phyloP scores from a whole-genome alignment of 2,329 filamentous ascomycete species.

The Tolypocladium guangdongense region DNA sequence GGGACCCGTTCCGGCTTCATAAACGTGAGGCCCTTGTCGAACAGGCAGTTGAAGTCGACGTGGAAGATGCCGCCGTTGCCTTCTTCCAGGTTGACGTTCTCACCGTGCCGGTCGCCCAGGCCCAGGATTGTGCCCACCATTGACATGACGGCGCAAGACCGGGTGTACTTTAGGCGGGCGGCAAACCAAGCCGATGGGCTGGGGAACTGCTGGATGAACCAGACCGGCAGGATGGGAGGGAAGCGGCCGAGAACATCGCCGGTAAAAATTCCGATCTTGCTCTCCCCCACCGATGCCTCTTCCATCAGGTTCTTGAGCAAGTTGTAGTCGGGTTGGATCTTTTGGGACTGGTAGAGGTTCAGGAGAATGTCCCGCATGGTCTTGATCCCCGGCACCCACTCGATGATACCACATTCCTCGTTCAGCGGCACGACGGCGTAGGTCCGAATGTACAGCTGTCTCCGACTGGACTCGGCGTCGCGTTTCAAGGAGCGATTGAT shows the following conservation, averaged over 20 bases:
- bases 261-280: conserved; percentile 61
- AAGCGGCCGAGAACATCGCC: conserved; percentile 55
- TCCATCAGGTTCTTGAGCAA: conserved; percentile 54
- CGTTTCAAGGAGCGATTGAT: conserved; percentile 92
- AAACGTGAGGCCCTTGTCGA: conserved; percentile 95
- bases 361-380: conserved; percentile 87
- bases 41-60: conserved; percentile 98
- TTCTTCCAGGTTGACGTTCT: conserved; percentile 93
- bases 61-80: conserved; percentile 90
- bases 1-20: conserved; percentile 90
- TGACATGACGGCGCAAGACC: conserved; percentile 97
- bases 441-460: conserved; percentile 89
- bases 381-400: conserved; percentile 96
- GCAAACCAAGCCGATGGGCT: conserved; percentile 89
- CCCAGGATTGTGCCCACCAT: conserved; percentile 95
- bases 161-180: conserved; percentile 78
- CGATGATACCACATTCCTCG: conserved; percentile 94
- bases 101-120: conserved; percentile 88
- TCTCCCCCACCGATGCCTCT: conserved; percentile 44
- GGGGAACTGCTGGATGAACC: conserved; percentile 93
- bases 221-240: conserved; percentile 76
- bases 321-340: conserved; percentile 58
- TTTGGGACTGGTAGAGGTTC: conserved; percentile 63
- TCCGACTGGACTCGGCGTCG: conserved; percentile 80
- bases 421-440: conserved; percentile 95